Evolutionary conservation across 2,329 filamentous ascomycete species (phyloP), one percentile per base, ranked within the genome.

Genomic region (Aspergillus alliaceus): DNA sequence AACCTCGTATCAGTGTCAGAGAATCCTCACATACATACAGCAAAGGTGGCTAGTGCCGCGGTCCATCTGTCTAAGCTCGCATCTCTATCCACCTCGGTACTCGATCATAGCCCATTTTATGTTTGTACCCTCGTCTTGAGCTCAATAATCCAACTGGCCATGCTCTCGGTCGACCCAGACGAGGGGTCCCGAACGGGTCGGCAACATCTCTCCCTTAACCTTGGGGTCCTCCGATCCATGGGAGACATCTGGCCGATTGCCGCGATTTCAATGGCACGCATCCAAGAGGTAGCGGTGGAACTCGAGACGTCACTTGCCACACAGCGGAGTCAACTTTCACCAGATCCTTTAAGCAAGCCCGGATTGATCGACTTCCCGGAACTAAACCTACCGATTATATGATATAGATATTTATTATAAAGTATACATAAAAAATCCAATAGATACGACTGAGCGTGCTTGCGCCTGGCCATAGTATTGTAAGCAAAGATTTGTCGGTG

Each of bases 61-160:
- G 42, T 52, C 22, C 14, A 29, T n/a, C 22, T 59, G 3, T 53
- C 57, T 8, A 51, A 31, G 14, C 34, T 56, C 6, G 57, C 53
- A 1, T 49, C 48, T 9, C 29, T 59, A 29, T 50, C 53, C 1
- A 53, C 57, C 5, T 37, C 29, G 1, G 49, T 56, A 6, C 11
- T 32, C 24, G 27, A 31, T n/a, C 53, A 56, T 37, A 59, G 24
- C 20, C 57, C 53, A 1, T 59, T 59, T n/a, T 52, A 56, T n/a
- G 53, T 24, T 14, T 59, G 53, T 34, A 49, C 53, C 2, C 29
- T 59, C 15, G 48, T 53, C 3, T n/a, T 59, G 6, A 56, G 53
- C 18, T 59, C 57, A 18, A 34, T 59, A 9, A 52, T 56, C 20
- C 57, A 59, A 15, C 14, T 58, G 7, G 57, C 57, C 9, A 20